These are phyloP conservation scores for Dactylellina drechsleri DNA, from an alignment of 2,329 filamentous ascomycete genomes.

Conservation along the genomic window DNA sequence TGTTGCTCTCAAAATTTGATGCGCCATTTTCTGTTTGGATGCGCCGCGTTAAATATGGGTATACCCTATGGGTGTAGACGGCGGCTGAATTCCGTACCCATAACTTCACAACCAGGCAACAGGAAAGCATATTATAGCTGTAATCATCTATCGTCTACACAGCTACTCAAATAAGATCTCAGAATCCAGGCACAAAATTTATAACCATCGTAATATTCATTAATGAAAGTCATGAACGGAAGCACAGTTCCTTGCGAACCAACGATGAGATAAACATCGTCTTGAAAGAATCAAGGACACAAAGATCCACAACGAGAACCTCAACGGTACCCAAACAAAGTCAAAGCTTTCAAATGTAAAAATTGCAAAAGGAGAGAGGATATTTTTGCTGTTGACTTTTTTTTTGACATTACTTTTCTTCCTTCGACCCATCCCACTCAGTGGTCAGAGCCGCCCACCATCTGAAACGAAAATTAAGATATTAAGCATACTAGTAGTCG, in stretches of 20 bases:
- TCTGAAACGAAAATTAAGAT: conserved; percentile 45
- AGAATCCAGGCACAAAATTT: neutral
- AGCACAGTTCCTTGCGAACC: conserved; percentile 5
- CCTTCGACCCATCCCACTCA: neutral
- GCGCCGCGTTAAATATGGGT: no score
- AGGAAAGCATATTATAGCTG: no score
- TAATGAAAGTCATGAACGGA: conserved; percentile 47
- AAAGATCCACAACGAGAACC: no score
- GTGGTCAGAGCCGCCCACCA: conserved; percentile 8
- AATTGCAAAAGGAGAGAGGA: neutral
- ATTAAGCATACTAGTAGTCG: conserved; percentile 11
- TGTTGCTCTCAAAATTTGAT: no score
- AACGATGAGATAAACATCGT: neutral
- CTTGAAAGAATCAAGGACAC: no score
- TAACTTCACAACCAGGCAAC: no score
- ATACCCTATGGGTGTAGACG: no score
- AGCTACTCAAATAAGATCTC: neutral
- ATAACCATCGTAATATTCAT: conserved; percentile 26
- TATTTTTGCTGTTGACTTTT: conserved; percentile 16
- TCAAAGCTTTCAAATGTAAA: neutral
- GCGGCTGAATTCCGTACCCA: no score
- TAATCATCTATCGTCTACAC: neutral
- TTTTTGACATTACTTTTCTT: neutral
- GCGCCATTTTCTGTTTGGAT: no score
- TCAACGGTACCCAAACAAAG: no score